A percentile compares a stretch with the other conserved stretches of the same genome.
These are phyloP conservation scores for Bipolaris cookei DNA, from an alignment of 2,329 filamentous ascomycete genomes.

Conservation along the genomic window DNA sequence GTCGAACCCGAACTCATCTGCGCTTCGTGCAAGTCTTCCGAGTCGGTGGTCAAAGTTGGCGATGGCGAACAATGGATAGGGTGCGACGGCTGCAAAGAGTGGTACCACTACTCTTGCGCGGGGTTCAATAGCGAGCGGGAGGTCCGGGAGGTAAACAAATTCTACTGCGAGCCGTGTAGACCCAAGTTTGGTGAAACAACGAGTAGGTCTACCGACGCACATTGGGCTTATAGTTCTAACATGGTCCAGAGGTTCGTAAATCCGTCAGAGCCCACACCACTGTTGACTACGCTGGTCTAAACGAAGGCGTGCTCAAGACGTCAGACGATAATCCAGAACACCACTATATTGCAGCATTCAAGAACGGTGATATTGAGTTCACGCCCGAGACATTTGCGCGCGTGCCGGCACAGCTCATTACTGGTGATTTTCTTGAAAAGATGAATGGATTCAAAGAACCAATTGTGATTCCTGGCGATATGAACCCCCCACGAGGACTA, in stretches of 20 bases:
- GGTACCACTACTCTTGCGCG: conserved; percentile 72
- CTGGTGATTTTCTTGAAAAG: conserved; percentile 67
- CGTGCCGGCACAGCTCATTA: conserved; percentile 68
- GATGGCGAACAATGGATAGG: conserved; percentile 69
- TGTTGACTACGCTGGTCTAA: conserved; percentile 72
- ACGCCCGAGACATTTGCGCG: conserved; percentile 67
- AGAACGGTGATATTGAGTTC: conserved; percentile 67
- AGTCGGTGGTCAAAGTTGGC: conserved; percentile 59
- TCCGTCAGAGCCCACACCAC: conserved; percentile 68
- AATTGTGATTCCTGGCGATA: conserved; percentile 68
- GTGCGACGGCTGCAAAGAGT: conserved; percentile 71
- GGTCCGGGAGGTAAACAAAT: conserved; percentile 71
- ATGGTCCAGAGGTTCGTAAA: conserved; percentile 62
- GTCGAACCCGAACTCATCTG: conserved; percentile 56
- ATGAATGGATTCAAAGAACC: conserved; percentile 69
- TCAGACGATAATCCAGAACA: conserved; percentile 69
- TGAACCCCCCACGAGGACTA: conserved; percentile 60
- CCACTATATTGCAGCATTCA: conserved; percentile 71
- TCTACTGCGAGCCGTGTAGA: conserved; percentile 67
- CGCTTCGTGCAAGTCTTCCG: conserved; percentile 62
- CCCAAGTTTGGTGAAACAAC: conserved; percentile 68
- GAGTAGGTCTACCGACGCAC: conserved; percentile 49
- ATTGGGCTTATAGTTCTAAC: conserved; percentile 37
- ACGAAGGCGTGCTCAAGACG: conserved; percentile 69
- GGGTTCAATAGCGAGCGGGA: conserved; percentile 69